Base-by-base conservation (phyloP, 768 basidiomycete genomes). In the Mycena sanguinolenta region DNA sequence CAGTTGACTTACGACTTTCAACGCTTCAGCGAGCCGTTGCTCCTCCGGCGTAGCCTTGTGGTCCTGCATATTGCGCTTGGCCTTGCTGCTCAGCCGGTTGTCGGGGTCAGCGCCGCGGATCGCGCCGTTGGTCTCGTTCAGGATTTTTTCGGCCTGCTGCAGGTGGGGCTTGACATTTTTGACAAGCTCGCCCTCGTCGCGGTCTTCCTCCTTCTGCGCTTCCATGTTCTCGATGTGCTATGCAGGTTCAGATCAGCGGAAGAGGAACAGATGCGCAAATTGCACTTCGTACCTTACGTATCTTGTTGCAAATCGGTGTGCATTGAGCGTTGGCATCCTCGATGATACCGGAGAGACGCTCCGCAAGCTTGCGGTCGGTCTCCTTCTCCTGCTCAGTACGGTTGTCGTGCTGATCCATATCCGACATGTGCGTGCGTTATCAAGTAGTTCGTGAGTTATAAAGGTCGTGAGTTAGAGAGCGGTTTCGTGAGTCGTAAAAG, bases 21-120 rank as follows among this genome's bases (percentile, higher is more conserved):
- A 62, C 10, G 81, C 79, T 63, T 83, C 81, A 3, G 81, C 81
- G 39, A 84, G 79, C 13, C 82, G 76, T 58, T 83, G 81, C 57
- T 84, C 82, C 46, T 82, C 79, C 1, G 81, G 54, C 34, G 54
- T 55, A 16, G 54, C 54, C 54, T 36, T 55, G 19, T 55, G 54
- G n/a, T 55, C 54, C 42, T 78, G 75, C 70, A 74, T 74, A 60
- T 81, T 79, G 28, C 80, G 73, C 70, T 79, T 80, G 13, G 82
- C 81, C 54, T 75, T 78, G 70, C 81, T 80, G 30, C 77, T 73
- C 28, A 82, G 66, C 19, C 77, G 77, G 44, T 79, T 77, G 28
- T 81, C 81, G 13, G 82, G 82, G 59, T 83, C 82, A 12, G 82
- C 80, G 17, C 82, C 82, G 19, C 73, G 77, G 54, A 83, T 69